Evolutionary conservation across 345 rosid species (phyloP).

Genomic region (Hibiscus trionum): DNA sequence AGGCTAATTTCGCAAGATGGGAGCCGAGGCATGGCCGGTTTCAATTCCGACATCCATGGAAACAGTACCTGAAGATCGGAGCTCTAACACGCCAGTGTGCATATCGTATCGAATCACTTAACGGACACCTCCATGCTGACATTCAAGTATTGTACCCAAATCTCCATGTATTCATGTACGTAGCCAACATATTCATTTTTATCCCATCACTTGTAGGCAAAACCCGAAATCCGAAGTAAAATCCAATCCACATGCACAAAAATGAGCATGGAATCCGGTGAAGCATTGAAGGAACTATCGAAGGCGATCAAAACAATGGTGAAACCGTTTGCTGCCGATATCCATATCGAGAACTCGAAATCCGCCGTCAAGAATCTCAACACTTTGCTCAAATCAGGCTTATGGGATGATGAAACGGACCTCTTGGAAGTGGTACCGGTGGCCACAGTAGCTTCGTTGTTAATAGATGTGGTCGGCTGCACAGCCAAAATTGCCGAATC

Average conservation of each 20-base stretch:
- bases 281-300: conserved; percentile 53
- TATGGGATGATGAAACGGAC: conserved; percentile 37
- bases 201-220: conserved; percentile 25
- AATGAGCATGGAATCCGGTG: conserved; percentile 48
- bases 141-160: conserved; percentile 26
- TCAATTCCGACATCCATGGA: conserved; percentile 75
- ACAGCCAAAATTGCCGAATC: conserved; percentile 46
- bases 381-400: conserved; percentile 38
- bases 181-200: not conserved
- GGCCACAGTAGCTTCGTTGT: conserved; percentile 45
- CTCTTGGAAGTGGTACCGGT: conserved; percentile 34
- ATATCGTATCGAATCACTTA: conserved; percentile 50
- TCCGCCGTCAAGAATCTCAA: conserved; percentile 34
- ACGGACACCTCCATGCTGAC: conserved; percentile 32
- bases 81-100: conserved; percentile 50
- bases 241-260: conserved; percentile 35
- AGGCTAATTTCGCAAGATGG: conserved; percentile 86
- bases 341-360: conserved; percentile 40
- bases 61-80: conserved; percentile 49
- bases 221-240: conserved; percentile 30
- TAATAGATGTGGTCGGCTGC: conserved; percentile 43
- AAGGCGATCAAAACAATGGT: conserved; percentile 40
- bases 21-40: conserved; percentile 78
- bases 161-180: not conserved
- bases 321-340: conserved; percentile 26